These are phyloP conservation scores for Neonectria magnoliae DNA, from an alignment of 2,329 filamentous ascomycete genomes.

Conservation along the genomic window DNA sequence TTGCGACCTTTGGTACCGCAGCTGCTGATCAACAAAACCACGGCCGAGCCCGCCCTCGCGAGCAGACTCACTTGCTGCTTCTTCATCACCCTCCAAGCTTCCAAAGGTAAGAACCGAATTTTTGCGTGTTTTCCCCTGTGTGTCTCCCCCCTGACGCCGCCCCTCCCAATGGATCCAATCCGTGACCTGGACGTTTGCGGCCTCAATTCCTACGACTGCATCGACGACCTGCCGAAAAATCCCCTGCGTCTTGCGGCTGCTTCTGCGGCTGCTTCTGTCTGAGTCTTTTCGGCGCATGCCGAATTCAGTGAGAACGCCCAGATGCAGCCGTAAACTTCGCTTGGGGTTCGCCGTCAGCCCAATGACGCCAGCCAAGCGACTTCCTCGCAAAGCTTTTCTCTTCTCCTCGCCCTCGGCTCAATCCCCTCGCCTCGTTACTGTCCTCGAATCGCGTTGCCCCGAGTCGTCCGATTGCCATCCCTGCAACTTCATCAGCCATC, in stretches of 20 bases:
- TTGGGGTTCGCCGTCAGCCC: conserved; percentile 13
- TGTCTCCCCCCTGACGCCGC: background rate
- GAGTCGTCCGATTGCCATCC: conserved; percentile 20
- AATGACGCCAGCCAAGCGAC: conserved; percentile 31
- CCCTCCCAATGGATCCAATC: conserved; percentile 8
- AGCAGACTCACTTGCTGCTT: conserved; percentile 39
- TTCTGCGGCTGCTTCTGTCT: background rate
- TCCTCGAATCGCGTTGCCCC: conserved; percentile 21
- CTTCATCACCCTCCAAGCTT: conserved; percentile 46
- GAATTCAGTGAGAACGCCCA: background rate
- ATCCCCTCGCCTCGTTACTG: conserved; percentile 20
- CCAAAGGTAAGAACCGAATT: conserved; percentile 37
- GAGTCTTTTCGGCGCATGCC: background rate
- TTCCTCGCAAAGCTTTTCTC: background rate
- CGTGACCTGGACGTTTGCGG: background rate
- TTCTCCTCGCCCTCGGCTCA: conserved; percentile 15
- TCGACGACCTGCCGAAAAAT: conserved; percentile 1
- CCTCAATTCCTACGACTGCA: conserved; percentile 8
- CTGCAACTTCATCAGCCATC: conserved; percentile 8
- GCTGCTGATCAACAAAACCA: conserved; percentile 46
- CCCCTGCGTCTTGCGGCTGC: background rate
- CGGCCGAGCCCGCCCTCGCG: conserved; percentile 43
- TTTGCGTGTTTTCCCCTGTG: conserved; percentile 9
- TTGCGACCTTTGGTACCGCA: conserved; percentile 39
- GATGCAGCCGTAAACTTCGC: conserved; percentile 17